Evolutionary conservation across 129 eudicot species (phyloP), one percentile per base, ranked within the genome.

Genomic region (Tagetes erecta): DNA sequence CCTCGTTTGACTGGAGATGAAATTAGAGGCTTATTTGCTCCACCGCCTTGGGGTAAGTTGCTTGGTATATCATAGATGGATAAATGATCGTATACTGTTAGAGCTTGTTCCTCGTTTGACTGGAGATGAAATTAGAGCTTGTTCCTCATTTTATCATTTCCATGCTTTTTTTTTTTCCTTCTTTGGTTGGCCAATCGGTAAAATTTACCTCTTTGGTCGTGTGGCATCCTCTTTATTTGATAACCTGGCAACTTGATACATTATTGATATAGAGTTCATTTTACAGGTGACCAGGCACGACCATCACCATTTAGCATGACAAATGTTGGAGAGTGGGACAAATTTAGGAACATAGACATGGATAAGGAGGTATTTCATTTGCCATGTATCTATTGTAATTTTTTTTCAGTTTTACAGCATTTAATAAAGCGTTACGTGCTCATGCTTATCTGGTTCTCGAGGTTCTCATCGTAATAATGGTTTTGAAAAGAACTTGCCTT

Each of bases 1-100:
- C 98, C 98, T 52, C 96, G 95, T 73, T 71, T 93, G 73, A 78
- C 89, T 74, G 92, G 91, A n/a, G 92, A 93, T 69, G 98, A 93
- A 80, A 90, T 93, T 35, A 83, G 92, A 66, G 98, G 98, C 77
- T 78, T 93, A 83, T 93, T 93, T 87, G 95, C 98, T 77, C 98
- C 98, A 46, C 98, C 98, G 8, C 98, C 98, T n/a, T 93, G 83
- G 83, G 98, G 98, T 90, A 84, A 76, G 82, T 8, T 51, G 68
- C 34, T 46, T 62, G 27, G 2, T 20, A 20, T 20, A 20, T 20
- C 27, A 20, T 20, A 20, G 27, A 20, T 20, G 27, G 27, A 20
- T 20, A 20, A 20, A 20, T 20, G 27, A 20, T 20, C 27, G 27
- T 20, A 20, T 20, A 20, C 27, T 20, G 27, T 20, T 20, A 20